phyloP scores from a whole-genome alignment of 441 rosid species.

The Jatropha multifida region DNA sequence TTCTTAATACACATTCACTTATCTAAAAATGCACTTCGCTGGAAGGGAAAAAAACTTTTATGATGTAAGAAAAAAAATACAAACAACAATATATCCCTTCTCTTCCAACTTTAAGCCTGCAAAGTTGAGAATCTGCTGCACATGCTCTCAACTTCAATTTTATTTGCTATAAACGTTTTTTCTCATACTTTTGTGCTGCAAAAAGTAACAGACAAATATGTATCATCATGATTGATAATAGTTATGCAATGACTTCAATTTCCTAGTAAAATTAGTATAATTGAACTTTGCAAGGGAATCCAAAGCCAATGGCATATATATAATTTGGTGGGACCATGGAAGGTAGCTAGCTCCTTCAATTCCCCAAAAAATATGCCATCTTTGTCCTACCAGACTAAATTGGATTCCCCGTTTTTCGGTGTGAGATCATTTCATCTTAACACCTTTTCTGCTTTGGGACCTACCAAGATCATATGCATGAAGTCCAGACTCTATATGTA shows the following conservation, averaged over 20 bases:
- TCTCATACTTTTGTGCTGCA: background rate
- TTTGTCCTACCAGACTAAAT: background rate
- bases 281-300: constrained; percentile 13
- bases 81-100: background rate
- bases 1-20: too few species aligned
- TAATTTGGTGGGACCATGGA: background rate
- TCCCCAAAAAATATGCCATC: background rate
- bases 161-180: background rate
- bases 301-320: constrained; percentile 6
- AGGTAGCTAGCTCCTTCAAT: background rate
- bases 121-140: background rate
- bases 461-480: too few species aligned
- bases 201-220: constrained; percentile 1
- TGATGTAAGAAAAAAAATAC: too few species aligned
- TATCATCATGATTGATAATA: too few species aligned
- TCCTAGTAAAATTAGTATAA: too few species aligned
- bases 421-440: background rate
- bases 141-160: background rate
- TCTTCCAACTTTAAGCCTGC: background rate
- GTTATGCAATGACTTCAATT: too few species aligned
- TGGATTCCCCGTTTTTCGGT: background rate
- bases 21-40: too few species aligned
- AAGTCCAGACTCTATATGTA: too few species aligned
- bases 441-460: background rate
- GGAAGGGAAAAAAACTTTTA: too few species aligned